These are phyloP conservation scores for Tylopilus sp. DNA, from an alignment of 768 basidiomycete species.

Conservation along the genomic window DNA sequence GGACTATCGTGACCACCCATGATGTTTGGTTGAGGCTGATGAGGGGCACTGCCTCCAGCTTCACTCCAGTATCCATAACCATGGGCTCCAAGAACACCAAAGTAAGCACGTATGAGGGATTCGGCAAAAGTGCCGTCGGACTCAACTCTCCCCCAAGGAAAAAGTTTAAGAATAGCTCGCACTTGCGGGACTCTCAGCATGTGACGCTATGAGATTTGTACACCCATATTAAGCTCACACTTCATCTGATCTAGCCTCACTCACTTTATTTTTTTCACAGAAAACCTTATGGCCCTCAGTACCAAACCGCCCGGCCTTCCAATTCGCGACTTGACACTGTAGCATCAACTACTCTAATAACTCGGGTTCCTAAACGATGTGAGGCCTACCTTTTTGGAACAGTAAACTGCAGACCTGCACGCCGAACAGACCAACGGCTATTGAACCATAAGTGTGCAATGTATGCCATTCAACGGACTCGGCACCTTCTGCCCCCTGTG, in stretches of 20 bases:
- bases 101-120: slow-evolving; percentile 34
- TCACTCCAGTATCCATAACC: slow-evolving; percentile 43
- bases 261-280: slow-evolving; percentile 35
- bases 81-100: slow-evolving; percentile 36
- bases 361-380: not conserved
- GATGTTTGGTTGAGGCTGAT: slow-evolving; percentile 23
- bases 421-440: slow-evolving; percentile 29
- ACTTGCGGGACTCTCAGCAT: slow-evolving; percentile 36
- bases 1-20: slow-evolving; percentile 1
- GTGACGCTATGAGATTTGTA: slow-evolving; percentile 27
- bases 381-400: slow-evolving; percentile 25
- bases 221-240: not conserved
- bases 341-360: not conserved
- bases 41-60: slow-evolving; percentile 33
- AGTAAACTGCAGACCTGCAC: slow-evolving; percentile 30
- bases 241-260: slow-evolving; percentile 2
- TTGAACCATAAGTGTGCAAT: not conserved
- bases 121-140: slow-evolving; percentile 38
- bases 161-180: slow-evolving; percentile 34
- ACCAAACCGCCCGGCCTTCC: slow-evolving; percentile 31
- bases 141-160: slow-evolving; percentile 44
- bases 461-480: not conserved
- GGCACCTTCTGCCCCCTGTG: slow-evolving; percentile 19
- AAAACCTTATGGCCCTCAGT: slow-evolving; percentile 32
- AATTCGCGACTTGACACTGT: slow-evolving; percentile 36